Evolutionary conservation across 257 asterid species (phyloP).

Genomic region (Linderniella brevidens): DNA sequence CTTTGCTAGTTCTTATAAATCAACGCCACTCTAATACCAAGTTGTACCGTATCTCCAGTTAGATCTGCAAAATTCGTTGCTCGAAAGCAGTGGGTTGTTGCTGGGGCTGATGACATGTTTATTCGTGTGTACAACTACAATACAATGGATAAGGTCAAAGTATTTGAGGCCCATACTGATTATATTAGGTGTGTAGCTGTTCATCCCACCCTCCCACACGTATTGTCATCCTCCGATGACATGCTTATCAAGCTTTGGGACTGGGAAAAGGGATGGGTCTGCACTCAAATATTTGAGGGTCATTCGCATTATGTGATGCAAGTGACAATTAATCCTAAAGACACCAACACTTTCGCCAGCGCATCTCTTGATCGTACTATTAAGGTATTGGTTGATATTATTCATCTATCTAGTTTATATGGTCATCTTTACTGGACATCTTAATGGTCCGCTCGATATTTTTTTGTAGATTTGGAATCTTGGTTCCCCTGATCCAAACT

Average conservation of each 20-base stretch:
- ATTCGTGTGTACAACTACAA: slow-evolving; percentile 92
- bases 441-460: background rate
- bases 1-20: background rate
- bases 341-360: slow-evolving; percentile 96
- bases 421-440: background rate
- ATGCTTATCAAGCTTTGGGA: slow-evolving; percentile 99
- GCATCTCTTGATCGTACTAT: slow-evolving; percentile 98
- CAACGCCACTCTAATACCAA: background rate
- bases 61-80: slow-evolving; percentile 92
- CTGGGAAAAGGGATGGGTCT: slow-evolving; percentile 96
- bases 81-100: slow-evolving; percentile 97
- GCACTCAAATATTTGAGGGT: slow-evolving; percentile 97
- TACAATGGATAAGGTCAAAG: slow-evolving; percentile 94
- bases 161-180: slow-evolving; percentile 95
- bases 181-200: slow-evolving; percentile 97
- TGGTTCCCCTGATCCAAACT: slow-evolving; percentile 97
- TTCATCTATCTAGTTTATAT: slow-evolving; percentile 1
- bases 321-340: slow-evolving; percentile 96
- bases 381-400: slow-evolving; percentile 33
- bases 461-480: slow-evolving; percentile 81
- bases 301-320: slow-evolving; percentile 99
- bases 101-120: slow-evolving; percentile 97
- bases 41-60: slow-evolving; percentile 28
- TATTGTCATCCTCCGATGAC: slow-evolving; percentile 96
- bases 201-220: slow-evolving; percentile 91